Base-by-base conservation (phyloP, 768 basidiomycete genomes). In the Galerina sulciceps region DNA sequence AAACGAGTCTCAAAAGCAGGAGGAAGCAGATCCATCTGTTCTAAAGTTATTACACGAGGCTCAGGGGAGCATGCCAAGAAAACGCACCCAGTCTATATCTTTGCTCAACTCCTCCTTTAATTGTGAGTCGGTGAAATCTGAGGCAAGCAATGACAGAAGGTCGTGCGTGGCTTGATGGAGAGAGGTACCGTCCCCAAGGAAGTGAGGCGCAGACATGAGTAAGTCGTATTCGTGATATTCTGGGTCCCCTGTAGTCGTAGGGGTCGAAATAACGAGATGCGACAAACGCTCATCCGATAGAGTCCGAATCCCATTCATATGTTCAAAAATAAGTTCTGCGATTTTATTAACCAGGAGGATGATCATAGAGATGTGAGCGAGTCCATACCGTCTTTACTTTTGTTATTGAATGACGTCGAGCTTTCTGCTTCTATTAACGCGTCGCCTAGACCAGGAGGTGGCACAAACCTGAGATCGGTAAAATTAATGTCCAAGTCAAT, bases 1-100 rank as follows among this genome's bases (percentile, higher is more conserved):
- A 73, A 50, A 17, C 73, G 65, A n/a, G 69, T 57, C 55, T 76
- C 75, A 11, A 71, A 65, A 13, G 65, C 67, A 2, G 64, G 59
- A 9, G 75, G 73, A 0, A 76, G 49, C 4, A 38, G 31, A 13
- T 17, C 9, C 23, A 56, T 3, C 55, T 56, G 14, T 40, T 10
- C 15, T 11, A 10, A 40, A 14, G 20, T 20, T 34, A 46, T 31
- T 8, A 8, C 26, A 14, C 17, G 10, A 17, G 35, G 26, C 26
- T 5, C 26, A 4, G 26, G 26, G 8, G 9, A 8, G 50, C 10
- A 40, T 14, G 18, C n/a, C 9, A 37, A 50, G n/a, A 18, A 20
- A 14, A 55, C 41, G 22, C 18, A 56, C 55, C 55, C 55, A 56
- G 23, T 56, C 37, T 11, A 41, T 36, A 20, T 40, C 22, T 10